Percentiles rank a stretch among this genome's conserved stretches.
These are phyloP conservation scores for Trametes coccinea DNA, from an alignment of 768 basidiomycete species.

Conservation along the genomic window DNA sequence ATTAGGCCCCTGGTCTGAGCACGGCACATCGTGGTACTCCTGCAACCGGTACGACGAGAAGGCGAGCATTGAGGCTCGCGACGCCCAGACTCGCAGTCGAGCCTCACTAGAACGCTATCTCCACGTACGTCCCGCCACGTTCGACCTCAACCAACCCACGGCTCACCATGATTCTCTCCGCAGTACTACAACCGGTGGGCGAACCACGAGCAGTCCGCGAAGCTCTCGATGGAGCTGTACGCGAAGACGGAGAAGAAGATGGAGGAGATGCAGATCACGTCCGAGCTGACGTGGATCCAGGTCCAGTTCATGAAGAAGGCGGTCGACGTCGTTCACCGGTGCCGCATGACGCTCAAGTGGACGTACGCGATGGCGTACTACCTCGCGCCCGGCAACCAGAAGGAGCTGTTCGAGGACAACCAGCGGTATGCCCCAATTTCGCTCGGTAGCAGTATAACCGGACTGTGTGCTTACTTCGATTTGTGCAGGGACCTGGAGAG, in stretches of 20 bases:
- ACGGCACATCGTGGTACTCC: conserved; percentile 97
- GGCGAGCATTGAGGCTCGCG: conserved; percentile 81
- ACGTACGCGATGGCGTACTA: conserved; percentile 99
- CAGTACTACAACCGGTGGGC: conserved; percentile 99
- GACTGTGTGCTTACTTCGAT: conserved; percentile 6
- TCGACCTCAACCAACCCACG: neutral
- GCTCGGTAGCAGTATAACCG: neutral
- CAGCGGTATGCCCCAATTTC: conserved; percentile 61
- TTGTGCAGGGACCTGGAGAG: conserved; percentile 78
- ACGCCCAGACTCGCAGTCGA: conserved; percentile 86
- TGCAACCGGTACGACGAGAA: conserved; percentile 98
- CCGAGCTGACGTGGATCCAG: conserved; percentile 95
- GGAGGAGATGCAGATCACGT: conserved; percentile 98
- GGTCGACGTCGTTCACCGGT: conserved; percentile 86
- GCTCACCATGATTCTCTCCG: neutral
- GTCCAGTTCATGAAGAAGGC: conserved; percentile 99
- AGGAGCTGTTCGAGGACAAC: conserved; percentile 96
- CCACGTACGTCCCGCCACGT: conserved; percentile 60
- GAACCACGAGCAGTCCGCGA: conserved; percentile 99
- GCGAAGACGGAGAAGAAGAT: conserved; percentile 99
- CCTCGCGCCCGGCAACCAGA: conserved; percentile 85
- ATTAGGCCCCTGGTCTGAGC: conserved; percentile 91
- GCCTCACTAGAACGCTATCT: conserved; percentile 94
- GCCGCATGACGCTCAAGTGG: conserved; percentile 97
- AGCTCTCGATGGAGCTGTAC: conserved; percentile 90